A percentile compares a stretch with the other conserved stretches of the same genome.
phyloP scores from a whole-genome alignment of 192 early-diverging fungal species.

The Phlyctochytrium bullatum region DNA sequence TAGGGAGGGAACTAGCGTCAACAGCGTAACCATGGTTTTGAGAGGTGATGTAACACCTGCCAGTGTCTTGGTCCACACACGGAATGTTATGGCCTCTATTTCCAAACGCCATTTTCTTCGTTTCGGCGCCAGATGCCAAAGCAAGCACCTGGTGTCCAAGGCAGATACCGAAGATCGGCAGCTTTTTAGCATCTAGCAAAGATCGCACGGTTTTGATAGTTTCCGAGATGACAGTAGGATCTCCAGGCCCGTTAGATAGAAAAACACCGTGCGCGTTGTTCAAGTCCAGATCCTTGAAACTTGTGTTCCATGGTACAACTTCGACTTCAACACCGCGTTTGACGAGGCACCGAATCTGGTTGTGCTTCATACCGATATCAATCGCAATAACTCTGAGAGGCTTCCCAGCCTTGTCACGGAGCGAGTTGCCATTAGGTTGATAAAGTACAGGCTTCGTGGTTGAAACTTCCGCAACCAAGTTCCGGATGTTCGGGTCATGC shows the following conservation, averaged over 20 bases:
- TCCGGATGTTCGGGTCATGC: conserved; percentile 89
- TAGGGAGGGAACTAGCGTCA: conserved; percentile 71
- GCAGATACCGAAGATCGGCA: conserved; percentile 99
- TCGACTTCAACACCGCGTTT: conserved; percentile 90
- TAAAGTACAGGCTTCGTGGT: conserved; percentile 77
- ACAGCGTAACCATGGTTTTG: conserved; percentile 99
- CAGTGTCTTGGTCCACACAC: conserved; percentile 91
- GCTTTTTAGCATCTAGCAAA: conserved; percentile 65
- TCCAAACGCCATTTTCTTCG: conserved; percentile 96
- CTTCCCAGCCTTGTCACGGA: conserved; percentile 56
- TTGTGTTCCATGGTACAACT: conserved; percentile 96
- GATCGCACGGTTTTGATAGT: conserved; percentile 76
- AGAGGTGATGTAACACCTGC: conserved; percentile 97
- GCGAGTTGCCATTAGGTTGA: conserved; percentile 53
- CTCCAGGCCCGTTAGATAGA: conserved; percentile 94
- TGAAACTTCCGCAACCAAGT: conserved; percentile 96
- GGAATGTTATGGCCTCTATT: conserved; percentile 99
- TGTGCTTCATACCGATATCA: conserved; percentile 99
- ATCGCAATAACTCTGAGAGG: conserved; percentile 85
- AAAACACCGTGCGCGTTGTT: conserved; percentile 71
- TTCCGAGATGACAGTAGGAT: conserved; percentile 76
- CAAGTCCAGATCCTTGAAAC: conserved; percentile 69
- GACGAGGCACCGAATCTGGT: conserved; percentile 98
- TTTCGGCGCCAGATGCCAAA: conserved; percentile 87
- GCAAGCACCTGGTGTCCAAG: conserved; percentile 97